phyloP scores from a whole-genome alignment of 1,139 yeast genomes.

The Geotrichum klebahnii region DNA sequence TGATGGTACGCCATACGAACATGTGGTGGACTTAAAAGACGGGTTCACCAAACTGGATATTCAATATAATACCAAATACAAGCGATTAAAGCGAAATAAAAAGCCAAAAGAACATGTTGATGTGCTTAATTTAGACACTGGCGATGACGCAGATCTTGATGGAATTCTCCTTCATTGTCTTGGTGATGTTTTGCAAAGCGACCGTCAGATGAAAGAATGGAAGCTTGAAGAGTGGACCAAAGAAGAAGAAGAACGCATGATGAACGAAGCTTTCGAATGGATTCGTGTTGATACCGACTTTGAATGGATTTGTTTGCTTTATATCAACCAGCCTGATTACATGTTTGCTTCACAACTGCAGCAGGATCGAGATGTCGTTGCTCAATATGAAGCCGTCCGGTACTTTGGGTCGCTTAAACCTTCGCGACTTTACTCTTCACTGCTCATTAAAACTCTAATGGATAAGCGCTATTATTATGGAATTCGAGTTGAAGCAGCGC shows the following conservation, averaged over 20 bases:
- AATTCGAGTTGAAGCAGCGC: conserved; percentile 80
- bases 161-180: conserved; percentile 54
- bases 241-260: conserved; percentile 63
- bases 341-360: conserved; percentile 93
- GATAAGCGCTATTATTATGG: conserved; percentile 88
- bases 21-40: conserved; percentile 87
- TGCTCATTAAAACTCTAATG: conserved; percentile 73
- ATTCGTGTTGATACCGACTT: conserved; percentile 92
- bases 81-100: conserved; percentile 64
- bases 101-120: conserved; percentile 40
- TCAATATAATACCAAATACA: conserved; percentile 88
- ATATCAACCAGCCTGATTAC: conserved; percentile 86
- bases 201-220: conserved; percentile 67
- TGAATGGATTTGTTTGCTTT: conserved; percentile 87
- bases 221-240: conserved; percentile 66
- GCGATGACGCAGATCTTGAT: conserved; percentile 37
- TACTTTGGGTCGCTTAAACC: conserved; percentile 68
- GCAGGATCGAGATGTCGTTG: conserved; percentile 94
- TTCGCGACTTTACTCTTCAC: conserved; percentile 64
- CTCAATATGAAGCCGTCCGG: conserved; percentile 79
- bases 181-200: conserved; percentile 70
- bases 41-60: conserved; percentile 82
- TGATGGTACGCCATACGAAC: conserved; percentile 99
- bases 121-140: conserved; percentile 24
- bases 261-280: conserved; percentile 95